phyloP scores from a whole-genome alignment of 805 yeast species.

The Metschnikowia amazonensis region DNA sequence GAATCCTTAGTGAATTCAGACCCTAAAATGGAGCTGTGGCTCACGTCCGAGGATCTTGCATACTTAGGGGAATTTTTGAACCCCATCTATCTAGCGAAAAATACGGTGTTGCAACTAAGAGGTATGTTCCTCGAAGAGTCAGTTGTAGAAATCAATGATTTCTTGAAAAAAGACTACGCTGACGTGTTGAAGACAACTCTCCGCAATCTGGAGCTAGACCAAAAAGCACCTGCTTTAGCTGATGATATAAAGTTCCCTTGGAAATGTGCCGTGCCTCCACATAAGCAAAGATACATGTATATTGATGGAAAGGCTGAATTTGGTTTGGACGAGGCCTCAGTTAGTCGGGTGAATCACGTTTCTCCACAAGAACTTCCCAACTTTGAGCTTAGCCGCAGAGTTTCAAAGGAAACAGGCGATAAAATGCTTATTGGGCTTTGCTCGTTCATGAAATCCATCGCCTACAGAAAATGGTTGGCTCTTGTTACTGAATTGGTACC shows the following conservation, averaged over 20 bases:
- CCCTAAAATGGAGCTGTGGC: background rate
- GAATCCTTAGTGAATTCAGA: constrained; percentile 16
- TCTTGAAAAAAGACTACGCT: constrained; percentile 58
- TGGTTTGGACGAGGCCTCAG: constrained; percentile 31
- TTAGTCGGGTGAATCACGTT: constrained; percentile 27
- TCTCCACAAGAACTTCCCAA: constrained; percentile 56
- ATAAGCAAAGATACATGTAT: constrained; percentile 82
- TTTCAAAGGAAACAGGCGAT: constrained; percentile 26
- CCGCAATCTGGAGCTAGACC: constrained; percentile 58
- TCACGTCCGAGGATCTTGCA: constrained; percentile 38
- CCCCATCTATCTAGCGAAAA: constrained; percentile 39
- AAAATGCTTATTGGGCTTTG: constrained; percentile 50
- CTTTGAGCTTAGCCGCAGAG: constrained; percentile 37
- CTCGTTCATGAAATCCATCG: constrained; percentile 52
- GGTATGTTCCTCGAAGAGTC: constrained; percentile 63
- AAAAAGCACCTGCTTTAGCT: constrained; percentile 53
- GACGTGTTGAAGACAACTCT: constrained; percentile 42
- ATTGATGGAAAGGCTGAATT: constrained; percentile 58
- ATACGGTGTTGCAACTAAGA: constrained; percentile 40
- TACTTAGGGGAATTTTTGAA: constrained; percentile 57
- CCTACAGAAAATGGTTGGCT: constrained; percentile 68
- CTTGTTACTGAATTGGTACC: constrained; percentile 59
- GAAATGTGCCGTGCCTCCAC: constrained; percentile 92
- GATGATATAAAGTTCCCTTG: constrained; percentile 66
- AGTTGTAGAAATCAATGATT: constrained; percentile 58